Conservation (phyloP, 1,284 basidiomycete species). For the Puccinia horiana region DNA sequence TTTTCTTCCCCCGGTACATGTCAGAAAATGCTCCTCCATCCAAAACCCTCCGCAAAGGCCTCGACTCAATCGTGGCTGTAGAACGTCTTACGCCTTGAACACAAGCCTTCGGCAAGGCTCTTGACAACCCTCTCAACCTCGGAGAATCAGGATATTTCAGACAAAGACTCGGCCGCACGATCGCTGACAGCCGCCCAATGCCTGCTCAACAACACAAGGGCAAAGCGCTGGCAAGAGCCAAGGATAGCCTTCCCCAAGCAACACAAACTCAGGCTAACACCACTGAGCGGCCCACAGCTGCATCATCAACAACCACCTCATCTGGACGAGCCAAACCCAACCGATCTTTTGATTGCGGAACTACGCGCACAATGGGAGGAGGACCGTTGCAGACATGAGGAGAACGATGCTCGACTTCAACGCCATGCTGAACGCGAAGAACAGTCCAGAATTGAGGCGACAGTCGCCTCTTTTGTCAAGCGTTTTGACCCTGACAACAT, state of each 20-base stretch:
- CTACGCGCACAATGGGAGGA: neutral
- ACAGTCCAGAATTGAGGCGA: neutral
- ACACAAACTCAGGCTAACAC: neutral
- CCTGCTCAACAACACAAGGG: neutral
- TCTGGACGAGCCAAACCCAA: neutral
- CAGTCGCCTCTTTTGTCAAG: neutral
- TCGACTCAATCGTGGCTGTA: neutral
- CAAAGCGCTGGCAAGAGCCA: neutral
- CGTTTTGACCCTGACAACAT: neutral
- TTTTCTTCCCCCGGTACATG: too few relatives aligned
- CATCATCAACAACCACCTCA: neutral
- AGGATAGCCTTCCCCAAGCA: neutral
- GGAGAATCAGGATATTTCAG: neutral
- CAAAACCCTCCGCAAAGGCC: neutral
- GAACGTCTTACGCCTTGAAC: neutral
- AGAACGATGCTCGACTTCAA: neutral
- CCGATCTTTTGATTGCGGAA: neutral
- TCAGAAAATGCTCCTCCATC: too few relatives aligned
- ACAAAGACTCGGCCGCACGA: neutral
- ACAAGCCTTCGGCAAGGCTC: neutral
- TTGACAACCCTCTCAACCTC: neutral
- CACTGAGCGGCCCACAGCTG: neutral
- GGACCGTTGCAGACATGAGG: neutral
- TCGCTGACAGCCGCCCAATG: neutral
- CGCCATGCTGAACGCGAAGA: neutral